These are phyloP conservation scores for Calocybe gangraenosa DNA, from an alignment of 768 basidiomycete genomes.

Conservation along the genomic window DNA sequence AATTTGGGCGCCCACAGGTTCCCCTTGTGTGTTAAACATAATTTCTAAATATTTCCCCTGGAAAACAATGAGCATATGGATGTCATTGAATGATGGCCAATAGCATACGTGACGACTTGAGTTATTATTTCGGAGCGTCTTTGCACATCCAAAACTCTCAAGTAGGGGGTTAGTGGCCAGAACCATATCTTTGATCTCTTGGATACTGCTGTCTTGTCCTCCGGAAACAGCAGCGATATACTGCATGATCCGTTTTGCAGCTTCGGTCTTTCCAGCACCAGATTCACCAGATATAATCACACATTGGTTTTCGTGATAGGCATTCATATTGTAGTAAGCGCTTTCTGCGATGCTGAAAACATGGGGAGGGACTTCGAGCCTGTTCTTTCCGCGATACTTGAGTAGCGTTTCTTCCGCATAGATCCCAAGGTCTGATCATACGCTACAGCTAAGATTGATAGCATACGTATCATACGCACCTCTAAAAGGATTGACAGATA, in stretches of 20 bases:
- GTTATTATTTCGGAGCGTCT: constrained; percentile 98
- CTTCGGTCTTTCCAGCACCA: constrained; percentile 98
- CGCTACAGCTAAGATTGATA: constrained; percentile 6
- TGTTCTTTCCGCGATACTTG: constrained; percentile 92
- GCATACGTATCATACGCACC: constrained; percentile 40
- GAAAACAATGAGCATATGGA: constrained; percentile 14
- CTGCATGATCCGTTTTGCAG: constrained; percentile 99
- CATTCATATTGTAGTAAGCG: constrained; percentile 98
- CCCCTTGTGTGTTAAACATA: constrained; percentile 93
- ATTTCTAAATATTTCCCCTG: constrained; percentile 99
- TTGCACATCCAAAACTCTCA: constrained; percentile 98
- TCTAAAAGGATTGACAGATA: constrained; percentile 99
- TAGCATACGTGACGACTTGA: constrained; percentile 91
- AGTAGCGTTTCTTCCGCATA: constrained; percentile 88
- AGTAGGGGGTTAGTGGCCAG: constrained; percentile 95
- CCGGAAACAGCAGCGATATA: constrained; percentile 98
- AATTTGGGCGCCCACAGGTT: constrained; percentile 96
- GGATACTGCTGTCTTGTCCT: constrained; percentile 83
- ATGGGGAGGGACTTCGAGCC: constrained; percentile 96
- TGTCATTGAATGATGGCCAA: constrained; percentile 1
- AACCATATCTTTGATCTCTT: constrained; percentile 99
- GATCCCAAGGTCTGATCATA: constrained; percentile 81
- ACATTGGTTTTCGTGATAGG: constrained; percentile 98
- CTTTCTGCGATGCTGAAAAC: constrained; percentile 97
- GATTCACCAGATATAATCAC: constrained; percentile 99